These are phyloP conservation scores for Mycena rebaudengoi DNA, from an alignment of 768 basidiomycete genomes.

Conservation along the genomic window DNA sequence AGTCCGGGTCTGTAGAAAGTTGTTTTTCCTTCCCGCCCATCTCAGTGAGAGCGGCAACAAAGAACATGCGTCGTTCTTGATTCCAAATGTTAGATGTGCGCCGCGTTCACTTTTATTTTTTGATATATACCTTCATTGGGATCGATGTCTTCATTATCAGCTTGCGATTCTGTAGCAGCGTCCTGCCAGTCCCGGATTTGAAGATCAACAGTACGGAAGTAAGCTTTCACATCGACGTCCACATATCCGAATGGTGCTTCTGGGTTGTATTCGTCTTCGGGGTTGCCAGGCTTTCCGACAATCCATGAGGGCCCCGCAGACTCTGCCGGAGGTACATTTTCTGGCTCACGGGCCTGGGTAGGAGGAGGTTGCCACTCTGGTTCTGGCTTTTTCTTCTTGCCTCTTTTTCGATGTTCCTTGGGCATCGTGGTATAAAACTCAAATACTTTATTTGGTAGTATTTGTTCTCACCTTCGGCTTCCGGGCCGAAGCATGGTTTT, in stretches of 20 bases:
- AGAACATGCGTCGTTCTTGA: constrained; percentile 80
- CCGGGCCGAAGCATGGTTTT: neutral
- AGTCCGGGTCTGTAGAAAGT: constrained; percentile 93
- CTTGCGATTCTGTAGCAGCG: constrained; percentile 45
- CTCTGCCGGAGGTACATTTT: constrained; percentile 25
- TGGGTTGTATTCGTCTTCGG: constrained; percentile 49
- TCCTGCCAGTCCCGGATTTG: constrained; percentile 91
- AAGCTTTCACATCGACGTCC: constrained; percentile 90
- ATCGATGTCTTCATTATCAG: constrained; percentile 61
- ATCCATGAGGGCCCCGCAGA: constrained; percentile 77
- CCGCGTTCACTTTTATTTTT: neutral
- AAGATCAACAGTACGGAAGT: constrained; percentile 88
- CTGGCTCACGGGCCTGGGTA: constrained; percentile 34
- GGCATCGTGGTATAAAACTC: constrained; percentile 57
- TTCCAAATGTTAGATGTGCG: constrained; percentile 15
- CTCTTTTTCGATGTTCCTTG: constrained; percentile 77
- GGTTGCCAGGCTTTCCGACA: constrained; percentile 47
- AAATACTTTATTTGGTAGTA: neutral
- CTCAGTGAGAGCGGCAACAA: constrained; percentile 84
- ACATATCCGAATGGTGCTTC: constrained; percentile 92
- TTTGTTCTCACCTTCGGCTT: neutral
- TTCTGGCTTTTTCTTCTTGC: constrained; percentile 63
- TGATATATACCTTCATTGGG: constrained; percentile 77
- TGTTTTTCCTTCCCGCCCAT: constrained; percentile 90
- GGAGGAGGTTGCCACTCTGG: constrained; percentile 51